Conservation (phyloP, 192 early-diverging fungal species). For the Umbelopsis ramanniana region DNA sequence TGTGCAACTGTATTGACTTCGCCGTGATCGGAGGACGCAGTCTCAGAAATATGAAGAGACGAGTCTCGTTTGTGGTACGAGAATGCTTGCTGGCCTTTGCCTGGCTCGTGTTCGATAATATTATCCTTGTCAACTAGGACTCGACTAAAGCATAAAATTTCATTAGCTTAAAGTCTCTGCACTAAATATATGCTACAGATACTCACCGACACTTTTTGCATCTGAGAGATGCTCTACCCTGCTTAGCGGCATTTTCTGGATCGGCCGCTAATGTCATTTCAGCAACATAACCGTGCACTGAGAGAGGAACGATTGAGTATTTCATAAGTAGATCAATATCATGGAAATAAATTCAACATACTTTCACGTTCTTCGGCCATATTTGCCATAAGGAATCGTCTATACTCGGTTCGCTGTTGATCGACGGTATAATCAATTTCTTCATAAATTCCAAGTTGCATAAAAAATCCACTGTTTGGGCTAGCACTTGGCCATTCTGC, state of each 20-base stretch:
- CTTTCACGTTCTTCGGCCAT: conserved; percentile 63
- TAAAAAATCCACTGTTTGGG: conserved; percentile 69
- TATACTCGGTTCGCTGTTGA: conserved; percentile 56
- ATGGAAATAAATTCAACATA: conserved; percentile 24
- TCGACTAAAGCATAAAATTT: conserved; percentile 43
- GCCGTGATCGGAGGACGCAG: conserved; percentile 7
- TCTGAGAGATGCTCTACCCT: conserved; percentile 35
- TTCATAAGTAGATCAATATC: not conserved
- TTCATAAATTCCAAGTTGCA: conserved; percentile 65
- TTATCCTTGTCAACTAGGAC: conserved; percentile 63
- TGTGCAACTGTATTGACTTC: conserved; percentile 5
- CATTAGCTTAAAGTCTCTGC: not conserved
- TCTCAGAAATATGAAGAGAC: conserved; percentile 44
- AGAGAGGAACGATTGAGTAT: not conserved
- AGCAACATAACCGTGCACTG: conserved; percentile 62
- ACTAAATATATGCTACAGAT: not conserved
- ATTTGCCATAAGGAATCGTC: conserved; percentile 65
- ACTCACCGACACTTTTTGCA: conserved; percentile 65
- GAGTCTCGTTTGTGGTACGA: conserved; percentile 73
- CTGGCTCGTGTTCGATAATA: conserved; percentile 70
- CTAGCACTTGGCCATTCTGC: conserved; percentile 22
- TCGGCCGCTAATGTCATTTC: conserved; percentile 58
- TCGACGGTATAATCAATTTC: conserved; percentile 64
- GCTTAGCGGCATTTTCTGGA: conserved; percentile 38
- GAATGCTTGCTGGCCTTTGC: conserved; percentile 73